Base-by-base conservation (phyloP, 257 asterid species). In the Solanum rostratum region DNA sequence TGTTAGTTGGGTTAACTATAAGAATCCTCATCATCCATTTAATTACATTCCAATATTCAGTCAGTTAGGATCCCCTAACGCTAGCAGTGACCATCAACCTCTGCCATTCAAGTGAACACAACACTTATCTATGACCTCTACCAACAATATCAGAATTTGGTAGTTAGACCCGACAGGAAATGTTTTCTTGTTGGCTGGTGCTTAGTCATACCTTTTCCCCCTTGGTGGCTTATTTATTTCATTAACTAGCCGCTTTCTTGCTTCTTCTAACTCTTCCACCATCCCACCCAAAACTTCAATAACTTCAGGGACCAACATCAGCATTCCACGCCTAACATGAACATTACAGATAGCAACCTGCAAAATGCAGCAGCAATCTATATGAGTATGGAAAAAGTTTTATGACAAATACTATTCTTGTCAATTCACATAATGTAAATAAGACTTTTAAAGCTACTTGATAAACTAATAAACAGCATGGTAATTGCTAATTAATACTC, bases 211-310 rank as follows among this genome's bases (percentile, higher is more conserved):
- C 98, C 99, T 93, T 88, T 88, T 94, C 3, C 98, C 99, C 86
- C 98, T 91, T 46, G 99, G 96, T 86, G 98, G 99, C 90, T 97
- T 97, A 88, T 97, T 95, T 57, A 95, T 84, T 91, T 97, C 99
- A 87, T 85, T 84, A 68, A 93, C 93, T 85, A 97, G 93, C 91
- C 98, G 93, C 87, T 90, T 93, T 43, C 93, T 90, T 55, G 98
- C 98, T 80, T 93, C 94, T 88, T 92, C 97, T 89, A 97, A 89
- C 88, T 87, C 98, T 89, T 93, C 95, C 81, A 94, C 98, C 81
- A 83, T 57, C 86, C 99, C 99, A 69, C 99, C 98, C 88, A 97
- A 86, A 80, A 92, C 92, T 88, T 90, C 91, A 88, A 95, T 80
- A 86, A 90, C 97, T 92, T 95, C 98, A 54, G 99, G 99, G 83